Conservation (phyloP, 371 early-diverging fungal genomes). For the Mortierella sp. region DNA sequence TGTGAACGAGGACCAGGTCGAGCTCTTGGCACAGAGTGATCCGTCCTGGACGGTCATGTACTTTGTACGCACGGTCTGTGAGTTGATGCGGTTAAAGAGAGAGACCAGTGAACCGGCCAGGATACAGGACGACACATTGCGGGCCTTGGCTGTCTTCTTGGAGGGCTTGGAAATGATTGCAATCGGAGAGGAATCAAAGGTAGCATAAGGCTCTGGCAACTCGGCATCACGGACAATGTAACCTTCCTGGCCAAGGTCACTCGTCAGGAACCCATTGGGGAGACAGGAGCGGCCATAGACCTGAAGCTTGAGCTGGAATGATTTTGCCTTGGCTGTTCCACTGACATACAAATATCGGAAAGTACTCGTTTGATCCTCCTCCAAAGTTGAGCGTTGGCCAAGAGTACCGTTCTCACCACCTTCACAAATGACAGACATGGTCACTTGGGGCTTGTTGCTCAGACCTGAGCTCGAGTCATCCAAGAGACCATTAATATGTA, state of each 20-base stretch:
- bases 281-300: slow-evolving; percentile 56
- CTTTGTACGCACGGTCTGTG: slow-evolving; percentile 85
- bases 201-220: slow-evolving; percentile 59
- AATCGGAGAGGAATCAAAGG: slow-evolving; percentile 74
- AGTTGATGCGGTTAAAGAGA: slow-evolving; percentile 57
- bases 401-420: slow-evolving; percentile 56
- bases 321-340: slow-evolving; percentile 80
- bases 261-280: slow-evolving; percentile 71
- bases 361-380: slow-evolving; percentile 62
- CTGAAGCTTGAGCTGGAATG: slow-evolving; percentile 72
- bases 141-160: slow-evolving; percentile 82
- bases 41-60: slow-evolving; percentile 69
- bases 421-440: slow-evolving; percentile 70
- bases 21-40: slow-evolving; percentile 73
- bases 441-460: slow-evolving; percentile 61
- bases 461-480: slow-evolving; percentile 27
- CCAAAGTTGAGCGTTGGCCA: slow-evolving; percentile 61
- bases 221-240: not conserved
- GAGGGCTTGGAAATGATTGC: slow-evolving; percentile 86
- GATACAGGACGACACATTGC: slow-evolving; percentile 78
- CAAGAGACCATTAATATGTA: slow-evolving; percentile 44
- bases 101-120: slow-evolving; percentile 59
- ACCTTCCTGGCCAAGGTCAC: slow-evolving; percentile 48
- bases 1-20: slow-evolving; percentile 80
- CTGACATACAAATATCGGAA: slow-evolving; percentile 78